Percentiles rank a stretch among this genome's conserved stretches.
Conservation (phyloP, 1,284 basidiomycete genomes). For the Pseudozyma thailandica region DNA sequence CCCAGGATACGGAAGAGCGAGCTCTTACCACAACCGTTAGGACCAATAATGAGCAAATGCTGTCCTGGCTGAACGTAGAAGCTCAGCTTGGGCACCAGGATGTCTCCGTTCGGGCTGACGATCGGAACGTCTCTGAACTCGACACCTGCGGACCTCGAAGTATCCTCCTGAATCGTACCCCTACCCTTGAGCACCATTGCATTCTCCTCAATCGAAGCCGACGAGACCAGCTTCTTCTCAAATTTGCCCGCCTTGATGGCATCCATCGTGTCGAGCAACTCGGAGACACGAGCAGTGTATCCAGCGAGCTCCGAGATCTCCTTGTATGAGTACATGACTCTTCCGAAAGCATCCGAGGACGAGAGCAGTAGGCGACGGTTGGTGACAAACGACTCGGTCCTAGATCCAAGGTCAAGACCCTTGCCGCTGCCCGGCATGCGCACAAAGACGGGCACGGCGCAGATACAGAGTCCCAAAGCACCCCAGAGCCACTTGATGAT, state of each 20-base stretch:
- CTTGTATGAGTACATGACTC: conserved; percentile 92
- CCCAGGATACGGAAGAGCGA: conserved; percentile 91
- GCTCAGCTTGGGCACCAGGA: conserved; percentile 80
- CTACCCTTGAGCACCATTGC: conserved; percentile 81
- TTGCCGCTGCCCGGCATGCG: conserved; percentile 76
- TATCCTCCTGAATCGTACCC: conserved; percentile 73
- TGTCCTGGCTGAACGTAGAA: conserved; percentile 92
- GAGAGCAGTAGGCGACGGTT: conserved; percentile 86
- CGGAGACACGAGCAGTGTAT: conserved; percentile 90
- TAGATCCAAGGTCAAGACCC: conserved; percentile 61
- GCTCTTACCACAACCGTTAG: conserved; percentile 77
- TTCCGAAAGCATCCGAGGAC: conserved; percentile 73
- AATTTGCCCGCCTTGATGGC: conserved; percentile 86
- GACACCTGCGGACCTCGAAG: conserved; percentile 74
- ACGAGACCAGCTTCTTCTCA: conserved; percentile 85
- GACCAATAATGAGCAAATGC: conserved; percentile 69
- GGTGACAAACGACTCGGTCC: conserved; percentile 78
- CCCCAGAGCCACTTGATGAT: conserved; percentile 98
- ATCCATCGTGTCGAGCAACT: conserved; percentile 89
- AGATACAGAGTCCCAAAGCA: conserved; percentile 88
- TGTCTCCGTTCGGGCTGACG: conserved; percentile 93
- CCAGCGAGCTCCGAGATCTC: conserved; percentile 93
- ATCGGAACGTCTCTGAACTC: conserved; percentile 93
- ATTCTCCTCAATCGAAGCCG: conserved; percentile 77
- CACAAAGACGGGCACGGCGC: conserved; percentile 93